Evolutionary conservation across 371 early-diverging fungal genomes (phyloP), one percentile per base, ranked within the genome.

Genomic region (Apophysomyces elegans): DNA sequence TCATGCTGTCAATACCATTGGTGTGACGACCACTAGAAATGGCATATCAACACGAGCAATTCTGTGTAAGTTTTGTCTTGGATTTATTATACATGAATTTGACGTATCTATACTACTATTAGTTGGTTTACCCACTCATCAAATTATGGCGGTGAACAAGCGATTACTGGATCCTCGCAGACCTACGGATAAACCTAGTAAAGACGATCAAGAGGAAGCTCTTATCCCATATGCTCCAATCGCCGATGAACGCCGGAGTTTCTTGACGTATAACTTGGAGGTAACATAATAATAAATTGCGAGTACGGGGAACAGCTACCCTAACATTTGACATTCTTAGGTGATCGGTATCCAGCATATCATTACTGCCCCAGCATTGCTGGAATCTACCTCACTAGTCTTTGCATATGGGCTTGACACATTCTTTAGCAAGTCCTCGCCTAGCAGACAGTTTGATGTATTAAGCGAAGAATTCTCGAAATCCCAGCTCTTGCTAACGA

Each of bases 361-460:
- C 63, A 70, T 78, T 26, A 86, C 95, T 2, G 72, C 91, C 13
- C 91, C 95, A 0, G 87, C 97, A 6, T 67, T 87, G 41, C 78
- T 97, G 41, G 98, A 98, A 80, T 95, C 96, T n/a, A 98, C 98
- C 4, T 88, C 95, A 8, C 77, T 97, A 21, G 94, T 96, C 5
- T 80, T 91, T 37, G 89, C 92, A 0, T 95, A 88, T 69, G 98
- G 98, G 4, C 81, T 94, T 38, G 98, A 98, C 69, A 68, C 95
- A 56, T 98, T 95, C 82, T 91, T 89, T 66, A 89, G 91, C 0
- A 84, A 90, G 37, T 84, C 88, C 12, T 87, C 88, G 39, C 97
- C 99, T 16, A 93, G 94, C 54, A 91, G 91, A 70, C 87, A 89
- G 14, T 98, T 98, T 78, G 99, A 98, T 77, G 86, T 93, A 54